Percentiles rank a stretch among this genome's conserved stretches.
Conservation (phyloP, 202 grass and related monocot genomes). For the Eragrostis tef region DNA sequence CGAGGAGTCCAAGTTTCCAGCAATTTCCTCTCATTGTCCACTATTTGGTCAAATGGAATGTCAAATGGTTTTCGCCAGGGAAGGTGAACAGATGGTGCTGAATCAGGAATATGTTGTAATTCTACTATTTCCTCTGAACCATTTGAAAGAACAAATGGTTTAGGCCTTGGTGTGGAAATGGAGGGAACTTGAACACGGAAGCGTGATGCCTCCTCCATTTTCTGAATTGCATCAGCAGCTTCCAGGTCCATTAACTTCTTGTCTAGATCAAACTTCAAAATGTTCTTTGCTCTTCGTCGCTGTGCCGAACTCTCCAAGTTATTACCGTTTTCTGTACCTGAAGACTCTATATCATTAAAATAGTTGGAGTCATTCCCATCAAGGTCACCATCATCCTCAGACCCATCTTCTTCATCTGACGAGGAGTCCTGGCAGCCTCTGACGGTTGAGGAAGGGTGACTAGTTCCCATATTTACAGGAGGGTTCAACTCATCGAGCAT, state of each 20-base stretch:
- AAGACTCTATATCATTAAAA: slow-evolving; percentile 34
- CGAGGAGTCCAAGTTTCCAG: slow-evolving; percentile 51
- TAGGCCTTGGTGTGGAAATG: slow-evolving; percentile 53
- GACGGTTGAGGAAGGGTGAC: slow-evolving; percentile 25
- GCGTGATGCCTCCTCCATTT: slow-evolving; percentile 48
- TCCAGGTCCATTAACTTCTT: slow-evolving; percentile 61
- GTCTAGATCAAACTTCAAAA: slow-evolving; percentile 57
- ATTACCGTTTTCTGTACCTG: slow-evolving; percentile 28
- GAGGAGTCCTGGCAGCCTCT: slow-evolving; percentile 34
- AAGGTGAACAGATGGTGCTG: slow-evolving; percentile 59
- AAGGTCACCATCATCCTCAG: slow-evolving; percentile 45
- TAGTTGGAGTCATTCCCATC: slow-evolving; percentile 30
- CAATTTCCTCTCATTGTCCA: slow-evolving; percentile 22
- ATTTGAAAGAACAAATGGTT: slow-evolving; percentile 40
- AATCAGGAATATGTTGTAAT: slow-evolving; percentile 62
- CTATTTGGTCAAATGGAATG: slow-evolving; percentile 40
- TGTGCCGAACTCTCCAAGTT: slow-evolving; percentile 48
- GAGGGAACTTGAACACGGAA: slow-evolving; percentile 54
- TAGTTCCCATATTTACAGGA: slow-evolving; percentile 3
- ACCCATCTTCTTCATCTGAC: slow-evolving; percentile 48
- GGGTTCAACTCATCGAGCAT: slow-evolving; percentile 38
- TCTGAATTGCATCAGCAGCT: slow-evolving; percentile 42
- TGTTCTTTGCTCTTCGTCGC: slow-evolving; percentile 53
- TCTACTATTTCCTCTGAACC: slow-evolving; percentile 51
- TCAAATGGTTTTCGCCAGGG: slow-evolving; percentile 45